These are phyloP conservation scores for Smallanthus sonchifolius DNA, from an alignment of 129 eudicot species.

Conservation along the genomic window DNA sequence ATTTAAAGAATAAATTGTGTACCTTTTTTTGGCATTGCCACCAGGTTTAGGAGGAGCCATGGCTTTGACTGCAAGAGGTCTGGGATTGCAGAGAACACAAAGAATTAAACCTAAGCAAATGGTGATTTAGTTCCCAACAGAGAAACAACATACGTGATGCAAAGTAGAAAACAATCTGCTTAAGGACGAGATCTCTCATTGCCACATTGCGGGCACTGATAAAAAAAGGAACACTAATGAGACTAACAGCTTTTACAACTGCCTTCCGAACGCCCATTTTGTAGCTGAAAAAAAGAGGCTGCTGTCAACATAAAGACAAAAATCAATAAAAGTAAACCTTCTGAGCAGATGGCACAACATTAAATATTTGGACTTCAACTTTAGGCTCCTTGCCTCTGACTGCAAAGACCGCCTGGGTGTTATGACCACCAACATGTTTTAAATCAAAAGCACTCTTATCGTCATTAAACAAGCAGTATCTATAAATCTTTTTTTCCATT, in stretches of 20 bases:
- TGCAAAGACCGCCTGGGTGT: no score
- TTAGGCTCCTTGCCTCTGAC: no score
- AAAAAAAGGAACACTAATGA: conserved; percentile 45
- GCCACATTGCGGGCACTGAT: conserved; percentile 32
- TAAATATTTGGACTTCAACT: no score
- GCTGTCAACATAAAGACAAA: conserved; percentile 44
- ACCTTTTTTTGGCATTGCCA: conserved; percentile 95
- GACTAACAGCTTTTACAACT: conserved; percentile 47
- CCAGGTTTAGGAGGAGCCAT: conserved; percentile 98
- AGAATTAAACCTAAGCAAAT: conserved; percentile 64
- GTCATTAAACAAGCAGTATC: no score
- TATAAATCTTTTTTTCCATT: no score
- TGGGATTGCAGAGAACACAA: conserved; percentile 8
- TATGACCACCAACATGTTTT: no score
- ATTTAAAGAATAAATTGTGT: background rate
- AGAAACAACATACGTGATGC: conserved; percentile 56
- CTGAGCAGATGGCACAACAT: background rate
- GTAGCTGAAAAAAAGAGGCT: conserved; percentile 88
- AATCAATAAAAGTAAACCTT: conserved; percentile 10
- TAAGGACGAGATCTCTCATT: conserved; percentile 32
- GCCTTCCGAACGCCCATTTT: conserved; percentile 78
- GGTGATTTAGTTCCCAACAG: conserved; percentile 75
- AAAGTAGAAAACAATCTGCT: conserved; percentile 50
- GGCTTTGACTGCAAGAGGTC: conserved; percentile 53
- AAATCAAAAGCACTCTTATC: no score